Evolutionary conservation across 331 rosid species (phyloP).

Genomic region (Acacia concinna): DNA sequence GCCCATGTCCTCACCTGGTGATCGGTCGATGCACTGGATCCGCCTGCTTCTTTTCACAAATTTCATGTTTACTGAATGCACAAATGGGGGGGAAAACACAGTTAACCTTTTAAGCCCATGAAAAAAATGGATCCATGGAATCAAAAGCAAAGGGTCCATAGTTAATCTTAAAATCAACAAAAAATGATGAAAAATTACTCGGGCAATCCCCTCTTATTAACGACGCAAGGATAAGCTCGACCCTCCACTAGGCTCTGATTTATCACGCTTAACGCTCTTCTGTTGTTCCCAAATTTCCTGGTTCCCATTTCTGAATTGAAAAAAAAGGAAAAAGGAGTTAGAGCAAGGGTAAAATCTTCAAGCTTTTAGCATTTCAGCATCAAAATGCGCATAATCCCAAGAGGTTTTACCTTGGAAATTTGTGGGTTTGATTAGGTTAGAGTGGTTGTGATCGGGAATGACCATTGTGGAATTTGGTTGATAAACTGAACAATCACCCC

Average conservation of each 20-base stretch:
- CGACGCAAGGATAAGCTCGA: constrained; percentile 73
- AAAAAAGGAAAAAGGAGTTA: neutral
- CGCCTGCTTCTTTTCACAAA: constrained; percentile 80
- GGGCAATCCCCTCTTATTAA: constrained; percentile 73
- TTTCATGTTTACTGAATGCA: constrained; percentile 51
- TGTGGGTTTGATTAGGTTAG: constrained; percentile 48
- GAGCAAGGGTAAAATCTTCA: constrained; percentile 17
- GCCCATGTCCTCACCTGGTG: constrained; percentile 60
- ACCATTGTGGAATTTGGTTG: constrained; percentile 37
- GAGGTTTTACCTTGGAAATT: constrained; percentile 47
- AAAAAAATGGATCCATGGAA: neutral
- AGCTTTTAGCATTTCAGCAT: constrained; percentile 14
- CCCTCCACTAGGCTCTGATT: constrained; percentile 59
- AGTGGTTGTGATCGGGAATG: constrained; percentile 49
- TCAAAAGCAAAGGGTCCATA: neutral
- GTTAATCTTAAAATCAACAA: neutral
- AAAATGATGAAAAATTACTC: constrained; percentile 46
- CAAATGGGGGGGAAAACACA: neutral
- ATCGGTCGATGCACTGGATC: constrained; percentile 91
- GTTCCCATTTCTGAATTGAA: constrained; percentile 35
- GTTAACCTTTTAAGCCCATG: constrained; percentile 11
- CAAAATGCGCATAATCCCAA: neutral
- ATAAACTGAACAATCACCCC: constrained; percentile 30
- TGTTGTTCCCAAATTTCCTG: constrained; percentile 59
- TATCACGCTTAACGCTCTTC: constrained; percentile 64